These are phyloP conservation scores for Phytomonas sp. DNA, from an alignment of 208 protist genomes.

Conservation along the genomic window DNA sequence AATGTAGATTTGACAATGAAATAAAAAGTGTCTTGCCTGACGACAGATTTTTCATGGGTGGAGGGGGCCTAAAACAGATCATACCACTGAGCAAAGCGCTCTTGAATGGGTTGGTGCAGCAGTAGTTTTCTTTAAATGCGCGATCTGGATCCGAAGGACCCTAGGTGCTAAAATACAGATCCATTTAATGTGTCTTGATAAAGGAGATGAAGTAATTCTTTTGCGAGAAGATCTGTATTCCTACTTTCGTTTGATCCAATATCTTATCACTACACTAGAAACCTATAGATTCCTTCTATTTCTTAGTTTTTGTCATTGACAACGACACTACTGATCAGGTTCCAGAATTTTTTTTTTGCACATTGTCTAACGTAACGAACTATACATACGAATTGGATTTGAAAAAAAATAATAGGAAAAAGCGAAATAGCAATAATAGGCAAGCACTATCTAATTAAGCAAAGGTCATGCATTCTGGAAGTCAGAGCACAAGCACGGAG, in stretches of 20 bases:
- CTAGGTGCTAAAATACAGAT: neutral
- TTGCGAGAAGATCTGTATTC: neutral
- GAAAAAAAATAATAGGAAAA: neutral
- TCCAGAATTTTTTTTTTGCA: constrained; percentile 1
- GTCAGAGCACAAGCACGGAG: constrained; percentile 21
- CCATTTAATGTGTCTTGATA: neutral
- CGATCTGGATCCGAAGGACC: neutral
- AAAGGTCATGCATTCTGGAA: neutral
- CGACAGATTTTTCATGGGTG: constrained; percentile 6
- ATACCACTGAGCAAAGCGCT: neutral
- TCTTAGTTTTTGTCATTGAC: neutral
- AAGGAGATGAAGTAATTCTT: neutral
- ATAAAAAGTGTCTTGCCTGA: neutral
- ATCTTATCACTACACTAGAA: constrained; percentile 2
- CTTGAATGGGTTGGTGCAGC: neutral
- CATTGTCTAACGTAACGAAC: constrained; percentile 6
- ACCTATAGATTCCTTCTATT: neutral
- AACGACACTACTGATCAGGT: neutral
- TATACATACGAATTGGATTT: neutral
- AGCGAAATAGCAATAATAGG: constrained; percentile 14
- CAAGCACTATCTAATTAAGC: neutral
- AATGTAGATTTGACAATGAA: neutral
- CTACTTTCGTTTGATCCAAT: neutral
- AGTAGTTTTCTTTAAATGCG: neutral
- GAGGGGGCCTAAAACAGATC: neutral